Evolutionary conservation across 2,329 filamentous ascomycete species (phyloP).

Genomic region (Pseudopithomyces chartarum): DNA sequence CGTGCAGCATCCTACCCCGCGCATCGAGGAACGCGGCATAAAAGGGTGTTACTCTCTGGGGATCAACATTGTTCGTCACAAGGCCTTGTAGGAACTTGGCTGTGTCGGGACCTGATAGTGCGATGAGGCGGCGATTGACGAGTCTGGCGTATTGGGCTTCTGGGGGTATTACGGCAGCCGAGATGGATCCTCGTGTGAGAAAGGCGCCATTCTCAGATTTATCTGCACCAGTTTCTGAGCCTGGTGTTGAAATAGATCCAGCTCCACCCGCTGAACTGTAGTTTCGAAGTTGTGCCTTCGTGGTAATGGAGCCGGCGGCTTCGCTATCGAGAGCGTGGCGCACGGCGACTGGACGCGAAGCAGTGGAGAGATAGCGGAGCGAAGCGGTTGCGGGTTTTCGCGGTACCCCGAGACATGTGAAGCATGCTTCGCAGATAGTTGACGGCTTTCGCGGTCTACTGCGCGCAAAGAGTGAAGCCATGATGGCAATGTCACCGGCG

Average conservation of each 20-base stretch:
- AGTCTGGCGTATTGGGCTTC: slow-evolving; percentile 59
- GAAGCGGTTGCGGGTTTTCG: neutral
- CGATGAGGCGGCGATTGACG: slow-evolving; percentile 77
- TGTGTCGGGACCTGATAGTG: slow-evolving; percentile 77
- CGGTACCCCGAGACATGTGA: slow-evolving; percentile 10
- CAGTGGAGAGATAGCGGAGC: slow-evolving; percentile 9
- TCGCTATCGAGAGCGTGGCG: neutral
- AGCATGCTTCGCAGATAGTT: slow-evolving; percentile 30
- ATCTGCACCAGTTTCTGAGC: neutral
- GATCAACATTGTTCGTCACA: slow-evolving; percentile 73
- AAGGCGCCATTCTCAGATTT: slow-evolving; percentile 5
- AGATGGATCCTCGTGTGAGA: slow-evolving; percentile 23
- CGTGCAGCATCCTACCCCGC: slow-evolving; percentile 78
- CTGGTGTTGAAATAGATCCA: slow-evolving; percentile 1
- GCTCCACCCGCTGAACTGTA: slow-evolving; percentile 23
- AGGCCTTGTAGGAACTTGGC: slow-evolving; percentile 87
- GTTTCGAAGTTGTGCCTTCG: neutral
- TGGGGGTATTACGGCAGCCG: slow-evolving; percentile 40
- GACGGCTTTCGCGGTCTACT: slow-evolving; percentile 3
- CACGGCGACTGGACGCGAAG: neutral
- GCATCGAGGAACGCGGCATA: slow-evolving; percentile 89
- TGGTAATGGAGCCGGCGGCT: neutral
- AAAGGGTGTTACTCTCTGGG: slow-evolving; percentile 44
- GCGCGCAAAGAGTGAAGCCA: slow-evolving; percentile 15
- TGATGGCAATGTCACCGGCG: slow-evolving; percentile 6